phyloP scores from a whole-genome alignment of 1,284 basidiomycete genomes.

The Microbotryum scabiosae region DNA sequence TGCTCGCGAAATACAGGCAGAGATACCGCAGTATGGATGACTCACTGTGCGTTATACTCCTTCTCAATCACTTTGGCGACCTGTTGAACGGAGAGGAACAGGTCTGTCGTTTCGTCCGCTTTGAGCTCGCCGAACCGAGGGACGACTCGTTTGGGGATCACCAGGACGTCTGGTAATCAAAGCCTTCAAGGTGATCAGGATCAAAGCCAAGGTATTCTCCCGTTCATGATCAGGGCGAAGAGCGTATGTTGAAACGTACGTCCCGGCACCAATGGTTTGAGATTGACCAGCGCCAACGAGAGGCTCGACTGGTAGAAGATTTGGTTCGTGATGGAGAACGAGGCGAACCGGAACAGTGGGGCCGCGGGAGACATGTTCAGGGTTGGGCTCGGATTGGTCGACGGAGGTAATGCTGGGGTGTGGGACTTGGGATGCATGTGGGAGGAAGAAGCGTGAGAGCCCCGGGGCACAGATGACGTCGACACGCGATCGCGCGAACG shows the following conservation, averaged over 20 bases:
- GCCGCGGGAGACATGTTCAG: not conserved
- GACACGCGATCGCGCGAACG: too few species aligned
- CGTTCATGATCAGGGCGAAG: too few species aligned
- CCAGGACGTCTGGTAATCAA: constrained; percentile 63
- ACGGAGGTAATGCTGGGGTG: not conserved
- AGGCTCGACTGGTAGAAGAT: constrained; percentile 64
- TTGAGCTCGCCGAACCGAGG: constrained; percentile 65
- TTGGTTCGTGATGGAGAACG: constrained; percentile 34
- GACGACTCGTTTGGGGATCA: constrained; percentile 67
- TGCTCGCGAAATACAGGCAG: not conserved
- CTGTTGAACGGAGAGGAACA: constrained; percentile 64
- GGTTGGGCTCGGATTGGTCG: not conserved
- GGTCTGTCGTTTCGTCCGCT: constrained; percentile 60
- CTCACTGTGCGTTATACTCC: constrained; percentile 45
- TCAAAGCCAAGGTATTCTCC: too few species aligned
- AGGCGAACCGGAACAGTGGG: constrained; percentile 26
- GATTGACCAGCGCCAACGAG: constrained; percentile 77
- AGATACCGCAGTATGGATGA: constrained; percentile 52
- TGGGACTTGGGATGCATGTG: too few species aligned
- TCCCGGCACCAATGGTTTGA: constrained; percentile 85
- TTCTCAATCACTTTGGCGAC: constrained; percentile 42
- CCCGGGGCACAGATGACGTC: too few species aligned
- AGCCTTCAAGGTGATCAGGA: too few species aligned
- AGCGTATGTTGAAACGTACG: constrained; percentile 51
- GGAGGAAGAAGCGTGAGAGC: too few species aligned